phyloP scores from a whole-genome alignment of 2,329 filamentous ascomycete genomes.

The Fusarium tupiense region DNA sequence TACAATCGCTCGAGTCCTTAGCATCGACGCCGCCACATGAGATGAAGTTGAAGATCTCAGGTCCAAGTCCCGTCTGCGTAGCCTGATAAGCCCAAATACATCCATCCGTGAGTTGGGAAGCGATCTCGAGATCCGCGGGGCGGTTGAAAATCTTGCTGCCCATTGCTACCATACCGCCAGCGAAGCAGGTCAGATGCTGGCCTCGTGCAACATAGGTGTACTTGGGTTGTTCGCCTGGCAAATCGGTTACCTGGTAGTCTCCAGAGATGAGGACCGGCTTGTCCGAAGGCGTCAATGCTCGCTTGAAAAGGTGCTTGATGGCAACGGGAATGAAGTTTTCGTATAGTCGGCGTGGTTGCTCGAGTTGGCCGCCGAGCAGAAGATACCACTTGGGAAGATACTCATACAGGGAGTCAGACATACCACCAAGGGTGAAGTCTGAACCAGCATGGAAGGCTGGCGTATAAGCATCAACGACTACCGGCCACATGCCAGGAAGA shows the following conservation, averaged over 20 bases:
- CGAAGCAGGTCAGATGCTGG: constrained; percentile 72
- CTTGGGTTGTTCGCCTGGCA: constrained; percentile 36
- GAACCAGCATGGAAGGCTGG: constrained; percentile 47
- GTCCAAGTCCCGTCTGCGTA: constrained; percentile 66
- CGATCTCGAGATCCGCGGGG: constrained; percentile 65
- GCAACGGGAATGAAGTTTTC: constrained; percentile 55
- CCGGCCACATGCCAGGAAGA: constrained; percentile 71
- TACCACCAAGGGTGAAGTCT: constrained; percentile 64
- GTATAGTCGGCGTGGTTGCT: constrained; percentile 47
- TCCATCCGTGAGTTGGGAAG: constrained; percentile 67
- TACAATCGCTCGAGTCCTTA: constrained; percentile 45
- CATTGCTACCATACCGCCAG: constrained; percentile 73
- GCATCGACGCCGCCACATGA: constrained; percentile 48
- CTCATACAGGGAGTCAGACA: constrained; percentile 68
- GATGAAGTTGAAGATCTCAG: constrained; percentile 66
- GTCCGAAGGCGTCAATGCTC: constrained; percentile 68
- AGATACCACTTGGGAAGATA: constrained; percentile 75
- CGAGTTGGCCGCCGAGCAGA: constrained; percentile 67
- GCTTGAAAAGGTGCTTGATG: constrained; percentile 71
- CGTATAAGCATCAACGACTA: constrained; percentile 56
- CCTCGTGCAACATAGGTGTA: constrained; percentile 50
- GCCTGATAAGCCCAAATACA: constrained; percentile 71
- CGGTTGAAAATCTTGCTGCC: constrained; percentile 67
- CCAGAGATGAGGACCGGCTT: constrained; percentile 71
- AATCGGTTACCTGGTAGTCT: constrained; percentile 51